phyloP scores from a whole-genome alignment of 495 filamentous ascomycete species.

The Aspergillus funiculosus region DNA sequence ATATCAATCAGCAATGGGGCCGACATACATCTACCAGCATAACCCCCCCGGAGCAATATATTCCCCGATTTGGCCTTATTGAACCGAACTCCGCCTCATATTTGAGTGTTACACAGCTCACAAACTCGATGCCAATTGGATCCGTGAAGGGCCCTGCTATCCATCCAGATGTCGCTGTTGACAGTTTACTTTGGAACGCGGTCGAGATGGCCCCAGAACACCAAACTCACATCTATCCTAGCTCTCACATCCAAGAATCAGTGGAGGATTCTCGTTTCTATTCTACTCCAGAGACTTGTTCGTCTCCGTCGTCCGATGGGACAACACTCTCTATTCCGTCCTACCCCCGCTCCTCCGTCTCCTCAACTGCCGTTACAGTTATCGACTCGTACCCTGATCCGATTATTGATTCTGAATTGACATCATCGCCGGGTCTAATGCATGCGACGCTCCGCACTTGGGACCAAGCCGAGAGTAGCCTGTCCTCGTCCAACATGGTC shows the following conservation, averaged over 20 bases:
- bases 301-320: constrained; percentile 38
- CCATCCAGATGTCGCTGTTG: constrained; percentile 36
- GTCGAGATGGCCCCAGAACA: constrained; percentile 37
- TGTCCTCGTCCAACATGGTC: constrained; percentile 28
- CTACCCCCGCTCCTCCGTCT: constrained; percentile 35
- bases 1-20: constrained; percentile 30
- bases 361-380: constrained; percentile 30
- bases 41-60: constrained; percentile 21
- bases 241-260: constrained; percentile 33
- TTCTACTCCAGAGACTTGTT: constrained; percentile 41
- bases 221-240: constrained; percentile 29
- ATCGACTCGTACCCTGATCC: constrained; percentile 35
- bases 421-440: constrained; percentile 36
- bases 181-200: constrained; percentile 37
- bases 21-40: constrained; percentile 22
- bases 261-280: constrained; percentile 40
- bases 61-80: constrained; percentile 29
- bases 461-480: constrained; percentile 26
- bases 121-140: constrained; percentile 42
- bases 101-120: constrained; percentile 25
- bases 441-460: constrained; percentile 33
- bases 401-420: constrained; percentile 32
- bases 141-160: constrained; percentile 40
- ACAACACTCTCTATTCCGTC: constrained; percentile 34
- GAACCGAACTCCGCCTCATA: constrained; percentile 22